Evolutionary conservation across 495 filamentous ascomycete species (phyloP), one percentile per base, ranked within the genome.

Genomic region (Aspergillus leporis): DNA sequence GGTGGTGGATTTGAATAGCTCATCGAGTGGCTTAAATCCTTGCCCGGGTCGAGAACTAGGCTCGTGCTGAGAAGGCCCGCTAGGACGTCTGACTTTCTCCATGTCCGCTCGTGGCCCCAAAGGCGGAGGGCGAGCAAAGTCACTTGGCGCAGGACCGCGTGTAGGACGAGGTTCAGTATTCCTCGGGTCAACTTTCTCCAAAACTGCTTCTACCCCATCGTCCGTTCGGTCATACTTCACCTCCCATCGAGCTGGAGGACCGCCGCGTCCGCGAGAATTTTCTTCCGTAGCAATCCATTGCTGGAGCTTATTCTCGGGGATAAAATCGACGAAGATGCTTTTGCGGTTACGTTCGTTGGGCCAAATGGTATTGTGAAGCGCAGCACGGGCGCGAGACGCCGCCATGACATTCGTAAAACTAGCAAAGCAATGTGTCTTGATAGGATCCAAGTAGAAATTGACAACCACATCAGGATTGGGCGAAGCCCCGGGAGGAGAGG

Each of bases 351-450:
- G 84, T 71, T 98, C 94, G 40, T 90, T 84, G 1, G 94, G 94
- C 91, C 92, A 98, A 40, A 91, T 78, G 4, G 80, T 82, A 41
- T 82, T 82, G 67, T 98, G 94, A 7, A 98, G 73, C 9, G 83
- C 81, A 0, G 85, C 83, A 32, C 94, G 88, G 18, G 90, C 93
- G 12, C 93, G 83, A 6, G 88, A 86, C 14, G 94, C 94, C 5
- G 89, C 86, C 2, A 86, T 74, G 31, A 87, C 71, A 55, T 73
- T 85, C 23, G 74, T 71, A 65, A 98, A 95, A 18, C 78, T 72
- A 31, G 87, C 87, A 66, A 97, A 88, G 46, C 91, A 91, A 66
- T 98, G 94, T 0, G 92, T 94, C 54, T 88, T 87, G 71, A 98
- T 91, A 3, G 78, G 69, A 67, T 98, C 93, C 30, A 97, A 79